Evolutionary conservation across 1,284 basidiomycete species (phyloP), one percentile per base, ranked within the genome.

Genomic region (Leccinum brunneo-olivaceum): DNA sequence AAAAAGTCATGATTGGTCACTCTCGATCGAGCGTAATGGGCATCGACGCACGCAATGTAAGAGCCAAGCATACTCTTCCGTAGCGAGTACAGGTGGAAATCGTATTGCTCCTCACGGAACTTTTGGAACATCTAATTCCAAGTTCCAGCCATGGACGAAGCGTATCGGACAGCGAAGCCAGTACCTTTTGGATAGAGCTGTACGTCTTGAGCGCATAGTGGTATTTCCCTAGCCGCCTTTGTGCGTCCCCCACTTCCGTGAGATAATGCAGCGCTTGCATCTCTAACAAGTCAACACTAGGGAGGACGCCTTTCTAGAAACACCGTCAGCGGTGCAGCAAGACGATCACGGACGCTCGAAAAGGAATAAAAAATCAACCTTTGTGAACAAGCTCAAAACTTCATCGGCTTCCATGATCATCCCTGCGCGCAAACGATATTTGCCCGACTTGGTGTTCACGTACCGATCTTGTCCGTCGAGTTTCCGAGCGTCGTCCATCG

Each of bases 391-490:
- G 2, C 83, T 88, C 8, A 94, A 68, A 6, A 91, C 67, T 5
- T 76, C 67, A 44, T 74, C 77, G 0, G 90, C 92, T 59, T 88
- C 87, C 18, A 80, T 78, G 1, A 87, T 63, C 53, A 90, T 71
- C 2, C 85, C 90, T 10, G 86, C 88, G 33, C 94, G 73, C 33
- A 98, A 65, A 49, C 85, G 74, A 62, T 98, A 98, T 65, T 98
- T 98, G 1, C 85, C 94, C 37, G 80, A 77, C 64, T 98, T 98
- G 36, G 88, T 89, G 66, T 98, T 98, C 55, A 99, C 67, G 70
- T 93, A 98, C 28, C 96, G 73, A 64, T 99, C 96, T 65, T 98
- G 96, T 0, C 91, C 84, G 62, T 99, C 96, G 32, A 99, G 69
- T 18, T 77, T 62, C 37, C 93, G 72, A 0, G 95, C 94, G 21